Conservation (phyloP, 805 yeast species). For the Saccharomycopsis synnaedendra region DNA sequence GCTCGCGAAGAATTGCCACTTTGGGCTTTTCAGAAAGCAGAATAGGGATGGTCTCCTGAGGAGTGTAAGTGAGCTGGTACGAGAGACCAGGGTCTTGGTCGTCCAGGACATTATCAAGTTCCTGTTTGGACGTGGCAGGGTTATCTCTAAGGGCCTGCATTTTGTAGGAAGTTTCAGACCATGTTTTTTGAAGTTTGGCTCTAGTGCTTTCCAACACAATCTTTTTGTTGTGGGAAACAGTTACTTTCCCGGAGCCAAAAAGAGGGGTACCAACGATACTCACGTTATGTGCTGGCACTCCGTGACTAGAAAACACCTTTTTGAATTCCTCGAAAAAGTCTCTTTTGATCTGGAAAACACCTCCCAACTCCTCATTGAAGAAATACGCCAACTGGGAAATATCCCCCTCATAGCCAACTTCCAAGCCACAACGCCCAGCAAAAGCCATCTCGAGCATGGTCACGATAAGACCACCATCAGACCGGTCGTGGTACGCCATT, state of each 20-base stretch:
- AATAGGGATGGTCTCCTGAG: constrained; percentile 35
- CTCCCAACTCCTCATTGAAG: constrained; percentile 92
- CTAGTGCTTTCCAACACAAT: constrained; percentile 44
- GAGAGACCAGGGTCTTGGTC: constrained; percentile 84
- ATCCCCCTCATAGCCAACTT: constrained; percentile 33
- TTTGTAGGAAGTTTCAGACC: constrained; percentile 84
- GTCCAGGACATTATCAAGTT: constrained; percentile 61
- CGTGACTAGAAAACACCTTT: constrained; percentile 42
- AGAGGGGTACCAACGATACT: constrained; percentile 62
- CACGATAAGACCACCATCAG: constrained; percentile 91
- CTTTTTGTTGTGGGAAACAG: constrained; percentile 29
- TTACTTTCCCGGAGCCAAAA: constrained; percentile 28
- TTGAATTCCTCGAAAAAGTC: constrained; percentile 44
- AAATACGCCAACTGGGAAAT: constrained; percentile 34
- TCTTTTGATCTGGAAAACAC: constrained; percentile 76
- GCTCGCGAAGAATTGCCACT: constrained; percentile 95
- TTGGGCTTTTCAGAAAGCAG: constrained; percentile 47
- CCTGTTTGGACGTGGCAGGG: constrained; percentile 84
- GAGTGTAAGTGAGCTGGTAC: constrained; percentile 65
- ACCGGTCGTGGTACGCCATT: constrained; percentile 86
- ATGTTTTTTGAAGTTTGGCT: constrained; percentile 58
- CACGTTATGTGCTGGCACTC: constrained; percentile 44
- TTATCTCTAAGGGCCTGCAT: constrained; percentile 90
- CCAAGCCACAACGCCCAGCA: constrained; percentile 83
- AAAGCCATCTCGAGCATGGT: constrained; percentile 93